These are phyloP conservation scores for Globisporangium abappressorium DNA, from an alignment of 352 stramenopile species.

Conservation along the genomic window DNA sequence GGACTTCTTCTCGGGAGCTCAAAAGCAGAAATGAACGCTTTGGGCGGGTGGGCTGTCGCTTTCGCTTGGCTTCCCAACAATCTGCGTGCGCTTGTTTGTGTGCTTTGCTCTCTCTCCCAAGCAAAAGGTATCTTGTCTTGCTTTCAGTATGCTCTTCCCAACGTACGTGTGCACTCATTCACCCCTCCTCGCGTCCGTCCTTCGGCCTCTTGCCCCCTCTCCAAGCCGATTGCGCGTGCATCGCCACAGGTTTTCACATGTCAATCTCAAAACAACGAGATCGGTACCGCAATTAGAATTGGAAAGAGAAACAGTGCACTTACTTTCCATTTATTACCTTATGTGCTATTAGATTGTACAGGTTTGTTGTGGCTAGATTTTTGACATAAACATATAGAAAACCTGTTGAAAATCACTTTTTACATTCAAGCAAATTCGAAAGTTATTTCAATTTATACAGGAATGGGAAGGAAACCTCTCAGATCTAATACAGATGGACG, in stretches of 20 bases:
- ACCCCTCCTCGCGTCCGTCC: not conserved
- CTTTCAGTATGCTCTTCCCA: not conserved
- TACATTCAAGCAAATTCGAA: not conserved
- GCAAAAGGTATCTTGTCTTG: not conserved
- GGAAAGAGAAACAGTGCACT: not conserved
- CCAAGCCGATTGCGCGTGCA: not conserved
- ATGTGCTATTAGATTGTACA: too few relatives aligned
- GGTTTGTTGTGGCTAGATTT: too few relatives aligned
- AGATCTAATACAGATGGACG: not conserved
- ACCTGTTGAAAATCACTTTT: not conserved
- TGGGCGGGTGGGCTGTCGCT: too few relatives aligned
- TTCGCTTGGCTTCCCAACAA: too few relatives aligned
- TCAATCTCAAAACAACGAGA: too few relatives aligned
- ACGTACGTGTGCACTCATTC: too few relatives aligned
- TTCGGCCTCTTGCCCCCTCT: not conserved
- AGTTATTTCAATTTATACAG: not conserved
- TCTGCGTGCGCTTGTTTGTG: not conserved
- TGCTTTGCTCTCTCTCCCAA: not conserved
- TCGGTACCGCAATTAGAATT: not conserved
- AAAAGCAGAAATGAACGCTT: slow-evolving; percentile 32
- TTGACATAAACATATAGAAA: not conserved
- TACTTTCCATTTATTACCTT: not conserved
- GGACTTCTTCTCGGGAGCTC: slow-evolving; percentile 25
- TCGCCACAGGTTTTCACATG: not conserved
- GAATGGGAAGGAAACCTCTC: not conserved